Evolutionary conservation across 805 yeast genomes (phyloP), one percentile per base, ranked within the genome.

Genomic region (Kluyveromyces nonfermentans): DNA sequence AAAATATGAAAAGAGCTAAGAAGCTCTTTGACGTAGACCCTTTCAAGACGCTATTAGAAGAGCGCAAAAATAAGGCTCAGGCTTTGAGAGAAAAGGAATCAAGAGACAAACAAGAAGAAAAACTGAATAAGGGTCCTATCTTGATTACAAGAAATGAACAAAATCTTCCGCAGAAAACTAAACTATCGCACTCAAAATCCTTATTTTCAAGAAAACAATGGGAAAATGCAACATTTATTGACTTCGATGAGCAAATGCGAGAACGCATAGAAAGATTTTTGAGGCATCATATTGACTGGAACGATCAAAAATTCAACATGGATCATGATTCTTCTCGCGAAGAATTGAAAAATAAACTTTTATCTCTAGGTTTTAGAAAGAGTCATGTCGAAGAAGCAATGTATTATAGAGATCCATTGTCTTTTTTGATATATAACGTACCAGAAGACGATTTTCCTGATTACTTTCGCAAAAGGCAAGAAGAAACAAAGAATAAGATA

Each of bases 401-500:
- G 38, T 64, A 68, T 21, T 85, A 85, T 55, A 59, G 57, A 41
- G 74, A 69, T 50, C 72, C 74, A 1, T 42, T 69, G 7, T 67
- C 72, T 0, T 69, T 65, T 68, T 71, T 90, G 16, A 64, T 90
- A 9, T 80, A 89, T 51, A 93, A 90, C 55, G 76, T 90, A 3
- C 97, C 97, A 0, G 97, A 93, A 50, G 97, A 89, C 57, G 98
- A 90, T 55, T 67, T 90, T 28, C 98, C 98, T 0, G 51, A 64
- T 0, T 67, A 70, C 38, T 84, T 84, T 54, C 70, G 73, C 15
- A 78, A 80, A 47, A 65, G 75, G 34, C 71, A 72, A 18, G 72
- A 71, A 37, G 87, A 80, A 51, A 68, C 82, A 0, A 75, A 73
- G 39, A 73, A 79, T 19, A 71, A 74, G 42, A 68, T 83, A 35